Evolutionary conservation across 2,329 filamentous ascomycete species (phyloP), one percentile per base, ranked within the genome.

Genomic region (Nothopassalora personata): DNA sequence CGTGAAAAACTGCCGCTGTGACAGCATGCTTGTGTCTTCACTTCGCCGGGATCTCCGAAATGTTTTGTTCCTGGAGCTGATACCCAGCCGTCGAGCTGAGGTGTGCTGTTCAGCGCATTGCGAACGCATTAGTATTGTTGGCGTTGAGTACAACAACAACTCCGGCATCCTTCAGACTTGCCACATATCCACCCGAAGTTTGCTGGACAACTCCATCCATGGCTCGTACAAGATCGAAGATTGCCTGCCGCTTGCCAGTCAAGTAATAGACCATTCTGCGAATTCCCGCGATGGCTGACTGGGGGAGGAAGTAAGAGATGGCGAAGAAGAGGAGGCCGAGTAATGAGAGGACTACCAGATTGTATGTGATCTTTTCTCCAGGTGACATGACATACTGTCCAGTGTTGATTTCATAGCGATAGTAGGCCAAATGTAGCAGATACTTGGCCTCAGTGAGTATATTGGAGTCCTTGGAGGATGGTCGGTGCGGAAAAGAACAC

Each of bases 361-460:
- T 70, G 67, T 65, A 67, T n/a, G 64, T 63, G 13, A 66, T 50
- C 56, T 70, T 70, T 58, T 70, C 68, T 3, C 60, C 63, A 1
- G 67, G 60, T 9, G 64, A 66, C 67, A 70, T 67, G 54, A 70
- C 65, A 56, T 70, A 70, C 5, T 66, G 58, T 5, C 60, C 64
- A 6, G 67, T 67, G 58, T 68, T 67, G 58, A 70, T 53, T 47
- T 68, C 60, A 49, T 70, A 70, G 23, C 65, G 67, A 52, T 67
- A 69, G 61, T 70, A 67, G 30, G 58, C 53, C 45, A 70, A 60
- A 39, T 67, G 59, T 10, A 63, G 50, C 51, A 66, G 66, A 43
- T 70, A 68, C 27, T 56, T 54, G 28, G 59, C 33, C 33, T 64
- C 57, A 31, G 60, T 52, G 51, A 68, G 52, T 58, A 64, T 23